phyloP scores from a whole-genome alignment of 2,329 filamentous ascomycete species.

The Aspergillus terreus region DNA sequence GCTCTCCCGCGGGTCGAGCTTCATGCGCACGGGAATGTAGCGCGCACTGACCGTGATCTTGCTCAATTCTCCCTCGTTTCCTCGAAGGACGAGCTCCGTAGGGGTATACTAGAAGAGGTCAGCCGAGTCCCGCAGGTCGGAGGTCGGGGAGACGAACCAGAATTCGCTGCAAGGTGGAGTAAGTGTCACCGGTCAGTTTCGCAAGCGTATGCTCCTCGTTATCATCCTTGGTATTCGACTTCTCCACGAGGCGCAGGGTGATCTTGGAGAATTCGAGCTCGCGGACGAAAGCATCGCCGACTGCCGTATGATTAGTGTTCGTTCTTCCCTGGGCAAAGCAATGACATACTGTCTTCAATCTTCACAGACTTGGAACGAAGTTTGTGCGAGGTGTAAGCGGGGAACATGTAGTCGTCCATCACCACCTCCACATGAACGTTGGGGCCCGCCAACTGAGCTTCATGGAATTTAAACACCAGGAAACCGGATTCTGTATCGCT shows the following conservation, averaged over 20 bases:
- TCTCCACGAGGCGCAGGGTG: constrained; percentile 80
- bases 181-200: constrained; percentile 76
- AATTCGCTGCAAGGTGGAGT: constrained; percentile 83
- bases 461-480: constrained; percentile 89
- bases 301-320: constrained; percentile 30
- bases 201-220: constrained; percentile 71
- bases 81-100: constrained; percentile 74
- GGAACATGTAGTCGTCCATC: constrained; percentile 92
- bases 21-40: constrained; percentile 92
- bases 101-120: constrained; percentile 70
- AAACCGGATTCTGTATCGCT: constrained; percentile 70
- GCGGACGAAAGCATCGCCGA: constrained; percentile 91
- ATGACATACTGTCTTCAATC: constrained; percentile 72
- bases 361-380: constrained; percentile 65
- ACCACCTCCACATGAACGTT: constrained; percentile 79
- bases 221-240: constrained; percentile 67
- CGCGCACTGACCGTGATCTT: constrained; percentile 89
- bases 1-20: constrained; percentile 87
- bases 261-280: constrained; percentile 96
- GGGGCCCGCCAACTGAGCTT: constrained; percentile 74
- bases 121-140: constrained; percentile 3
- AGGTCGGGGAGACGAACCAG: constrained; percentile 50
- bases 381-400: constrained; percentile 77
- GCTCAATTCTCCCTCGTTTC: constrained; percentile 69
- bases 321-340: neutral